Evolutionary conservation across 176 grass and related monocot genomes (phyloP).

Genomic region (Bonia amplexicaulis): DNA sequence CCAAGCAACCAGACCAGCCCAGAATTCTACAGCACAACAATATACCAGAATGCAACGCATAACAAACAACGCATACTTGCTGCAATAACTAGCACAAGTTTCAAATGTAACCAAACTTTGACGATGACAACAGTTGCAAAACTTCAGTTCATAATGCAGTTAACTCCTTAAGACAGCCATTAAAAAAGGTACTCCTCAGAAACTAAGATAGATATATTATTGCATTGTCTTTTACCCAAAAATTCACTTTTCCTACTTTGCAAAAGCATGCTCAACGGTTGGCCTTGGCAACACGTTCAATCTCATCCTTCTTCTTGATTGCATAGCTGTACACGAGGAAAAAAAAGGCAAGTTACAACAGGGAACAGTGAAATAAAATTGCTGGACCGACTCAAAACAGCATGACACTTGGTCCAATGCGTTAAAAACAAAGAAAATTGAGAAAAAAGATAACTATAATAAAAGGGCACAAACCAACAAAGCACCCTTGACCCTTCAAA

Average conservation of each 20-base stretch:
- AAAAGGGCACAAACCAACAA: not conserved
- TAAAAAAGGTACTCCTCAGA: not conserved
- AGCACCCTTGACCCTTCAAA: not conserved
- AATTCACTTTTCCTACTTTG: not conserved
- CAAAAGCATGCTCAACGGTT: slow-evolving; percentile 46
- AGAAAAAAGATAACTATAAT: not conserved
- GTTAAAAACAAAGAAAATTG: not conserved
- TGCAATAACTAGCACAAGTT: not conserved
- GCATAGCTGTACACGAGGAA: slow-evolving; percentile 36
- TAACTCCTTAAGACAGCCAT: not conserved
- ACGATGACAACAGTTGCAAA: not conserved
- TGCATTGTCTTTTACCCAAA: not conserved
- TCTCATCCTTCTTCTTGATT: slow-evolving; percentile 69
- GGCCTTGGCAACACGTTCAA: slow-evolving; percentile 78
- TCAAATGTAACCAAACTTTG: not conserved
- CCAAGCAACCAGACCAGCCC: not conserved
- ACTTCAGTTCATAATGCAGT: not conserved
- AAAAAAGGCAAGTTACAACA: not conserved
- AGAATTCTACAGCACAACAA: not conserved
- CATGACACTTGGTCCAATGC: not conserved
- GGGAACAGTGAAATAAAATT: not conserved
- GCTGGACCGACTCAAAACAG: not conserved
- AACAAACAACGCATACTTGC: not conserved
- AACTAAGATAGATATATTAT: not conserved
- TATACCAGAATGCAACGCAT: not conserved